Evolutionary conservation across 2,329 filamentous ascomycete genomes (phyloP), one percentile per base, ranked within the genome.

Genomic region (Venturiaceae sp.): DNA sequence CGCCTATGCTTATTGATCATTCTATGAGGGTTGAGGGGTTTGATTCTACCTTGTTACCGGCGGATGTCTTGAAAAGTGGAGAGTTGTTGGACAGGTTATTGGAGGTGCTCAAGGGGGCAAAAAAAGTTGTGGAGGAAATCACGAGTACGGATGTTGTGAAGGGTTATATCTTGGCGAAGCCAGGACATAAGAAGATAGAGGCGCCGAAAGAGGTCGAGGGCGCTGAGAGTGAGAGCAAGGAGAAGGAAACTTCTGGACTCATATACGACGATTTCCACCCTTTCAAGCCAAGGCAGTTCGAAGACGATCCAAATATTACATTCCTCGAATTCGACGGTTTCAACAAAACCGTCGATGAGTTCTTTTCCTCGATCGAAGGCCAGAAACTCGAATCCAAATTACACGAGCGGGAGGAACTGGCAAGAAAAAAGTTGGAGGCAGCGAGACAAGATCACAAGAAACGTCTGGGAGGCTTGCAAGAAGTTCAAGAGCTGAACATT

Each of bases 181-280:
- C 71, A 14, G 19, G 16, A 14, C 63, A 67, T 47, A 62, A 68
- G 56, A 65, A 64, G 32, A 67, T 67, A 30, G 44, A 30, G 23
- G 44, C 44, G 16, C 19, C 44, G 21, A 50, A 16, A 8, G 26
- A 50, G 30, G 13, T 6, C 9, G 14, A 6, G 2, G 14, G 30
- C 9, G 69, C 73, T 9, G 73, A 69, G 0, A 69, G 72, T 3
- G 62, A 71, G 28, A 30, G n/a, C 55, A 66, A 68, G 7, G 75
- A 74, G 57, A 68, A 77, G 8, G 71, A 70, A 59, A 23, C 50
- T 62, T 65, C 64, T 5, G 72, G 69, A 11, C 68, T 94, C 5
- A 75, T 95, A 1, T 99, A 96, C 67, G 88, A 96, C 58, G 94
- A 99, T 66, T 97, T 96, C 66, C 92, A 97, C 65, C 94, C 94